phyloP scores from a whole-genome alignment of 2,329 filamentous ascomycete genomes.

The Aspergillus ibericus region DNA sequence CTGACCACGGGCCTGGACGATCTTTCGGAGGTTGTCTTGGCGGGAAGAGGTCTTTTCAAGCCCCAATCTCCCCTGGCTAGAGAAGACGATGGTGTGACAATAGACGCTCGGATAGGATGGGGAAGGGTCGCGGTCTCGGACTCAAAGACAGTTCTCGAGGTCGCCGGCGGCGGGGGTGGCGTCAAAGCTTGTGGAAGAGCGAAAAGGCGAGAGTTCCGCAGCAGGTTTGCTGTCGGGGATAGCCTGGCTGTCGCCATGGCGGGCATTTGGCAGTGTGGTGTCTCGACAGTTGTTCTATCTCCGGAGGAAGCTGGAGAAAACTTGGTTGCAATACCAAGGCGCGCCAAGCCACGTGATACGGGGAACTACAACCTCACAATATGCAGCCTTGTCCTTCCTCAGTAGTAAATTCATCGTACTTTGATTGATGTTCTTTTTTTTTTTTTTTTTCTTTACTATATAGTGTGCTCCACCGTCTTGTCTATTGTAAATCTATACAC shows the following conservation, averaged over 20 bases:
- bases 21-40: constrained; percentile 69
- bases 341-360: constrained; percentile 28
- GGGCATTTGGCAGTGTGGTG: constrained; percentile 24
- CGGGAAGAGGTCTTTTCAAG: constrained; percentile 78
- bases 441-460: neutral
- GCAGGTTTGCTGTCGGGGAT: constrained; percentile 66
- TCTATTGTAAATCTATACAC: neutral
- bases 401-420: neutral
- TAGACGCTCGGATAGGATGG: constrained; percentile 79
- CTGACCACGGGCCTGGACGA: constrained; percentile 71
- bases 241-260: constrained; percentile 47
- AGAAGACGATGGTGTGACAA: constrained; percentile 73
- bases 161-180: constrained; percentile 55
- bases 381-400: constrained; percentile 16
- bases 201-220: constrained; percentile 87
- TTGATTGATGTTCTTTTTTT: neutral
- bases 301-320: constrained; percentile 31
- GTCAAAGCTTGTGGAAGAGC: constrained; percentile 77
- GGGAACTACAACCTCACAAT: constrained; percentile 17
- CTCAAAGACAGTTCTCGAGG: constrained; percentile 48
- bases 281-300: constrained; percentile 16
- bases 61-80: constrained; percentile 85
- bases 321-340: constrained; percentile 26
- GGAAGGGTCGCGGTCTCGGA: constrained; percentile 72
- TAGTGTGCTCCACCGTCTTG: neutral